phyloP scores from a whole-genome alignment of 2,329 filamentous ascomycete genomes.

The Trichoderma sp. region DNA sequence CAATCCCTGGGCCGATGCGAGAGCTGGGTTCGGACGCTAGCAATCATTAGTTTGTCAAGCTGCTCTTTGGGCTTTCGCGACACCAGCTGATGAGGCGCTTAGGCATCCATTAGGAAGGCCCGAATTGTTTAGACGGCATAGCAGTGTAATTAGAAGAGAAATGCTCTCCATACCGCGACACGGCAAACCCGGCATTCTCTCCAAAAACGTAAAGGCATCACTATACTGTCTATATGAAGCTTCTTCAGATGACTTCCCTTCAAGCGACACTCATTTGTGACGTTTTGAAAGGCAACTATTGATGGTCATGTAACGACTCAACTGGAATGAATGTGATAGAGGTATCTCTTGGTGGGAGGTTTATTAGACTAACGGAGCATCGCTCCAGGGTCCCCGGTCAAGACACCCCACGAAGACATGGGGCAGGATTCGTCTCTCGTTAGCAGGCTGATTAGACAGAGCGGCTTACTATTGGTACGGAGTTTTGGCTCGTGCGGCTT shows the following conservation, averaged over 20 bases:
- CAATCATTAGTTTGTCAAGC: neutral
- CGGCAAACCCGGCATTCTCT: neutral
- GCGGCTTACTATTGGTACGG: neutral
- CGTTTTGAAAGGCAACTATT: neutral
- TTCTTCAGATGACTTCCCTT: neutral
- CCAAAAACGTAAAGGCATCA: neutral
- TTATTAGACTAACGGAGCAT: neutral
- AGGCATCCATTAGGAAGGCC: conserved; percentile 1
- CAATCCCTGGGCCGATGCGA: neutral
- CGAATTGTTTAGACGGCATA: neutral
- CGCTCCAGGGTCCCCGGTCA: neutral
- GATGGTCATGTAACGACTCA: conserved; percentile 11
- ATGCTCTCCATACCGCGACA: neutral
- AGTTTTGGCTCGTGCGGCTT: neutral
- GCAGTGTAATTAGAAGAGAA: neutral
- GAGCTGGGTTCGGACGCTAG: neutral
- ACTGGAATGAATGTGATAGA: neutral
- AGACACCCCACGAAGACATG: neutral
- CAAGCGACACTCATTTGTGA: neutral
- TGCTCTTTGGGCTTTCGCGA: neutral
- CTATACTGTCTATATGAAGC: neutral
- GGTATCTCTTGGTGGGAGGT: neutral
- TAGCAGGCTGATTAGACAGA: neutral
- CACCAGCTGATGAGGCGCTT: neutral
- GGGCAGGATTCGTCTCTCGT: neutral